Percentiles rank a stretch among this genome's conserved stretches.
Conservation (phyloP, 345 rosid species). For the Melastoma malabathricum region DNA sequence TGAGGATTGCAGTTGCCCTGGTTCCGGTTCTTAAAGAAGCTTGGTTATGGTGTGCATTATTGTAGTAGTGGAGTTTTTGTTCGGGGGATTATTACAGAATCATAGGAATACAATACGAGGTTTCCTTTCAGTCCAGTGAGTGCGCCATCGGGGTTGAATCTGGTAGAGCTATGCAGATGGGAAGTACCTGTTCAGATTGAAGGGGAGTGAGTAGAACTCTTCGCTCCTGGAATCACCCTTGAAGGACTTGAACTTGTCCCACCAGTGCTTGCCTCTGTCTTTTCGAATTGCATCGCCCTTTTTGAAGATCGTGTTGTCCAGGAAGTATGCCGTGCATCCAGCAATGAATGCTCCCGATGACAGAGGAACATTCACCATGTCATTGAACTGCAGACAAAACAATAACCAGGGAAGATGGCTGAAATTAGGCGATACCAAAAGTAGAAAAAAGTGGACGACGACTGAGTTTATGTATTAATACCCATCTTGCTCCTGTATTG, state of each 20-base stretch:
- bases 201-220: constrained; percentile 87
- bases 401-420: not conserved
- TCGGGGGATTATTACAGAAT: not conserved
- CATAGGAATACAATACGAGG: not conserved
- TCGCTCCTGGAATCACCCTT: constrained; percentile 57
- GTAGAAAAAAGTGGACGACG: not conserved
- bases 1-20: too few species aligned
- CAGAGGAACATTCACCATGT: constrained; percentile 78
- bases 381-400: constrained; percentile 57
- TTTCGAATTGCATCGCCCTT: constrained; percentile 44
- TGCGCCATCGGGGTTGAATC: too few species aligned
- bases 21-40: too few species aligned
- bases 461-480: constrained; percentile 14
- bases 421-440: not conserved
- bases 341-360: constrained; percentile 86
- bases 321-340: constrained; percentile 61
- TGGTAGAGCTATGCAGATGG: constrained; percentile 47
- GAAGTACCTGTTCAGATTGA: constrained; percentile 79
- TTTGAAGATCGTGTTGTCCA: constrained; percentile 58
- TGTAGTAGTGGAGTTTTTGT: not conserved
- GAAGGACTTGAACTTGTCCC: constrained; percentile 73
- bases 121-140: not conserved
- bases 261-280: constrained; percentile 94
- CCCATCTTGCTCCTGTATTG: constrained; percentile 78
- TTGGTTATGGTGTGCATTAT: not conserved